phyloP scores from a whole-genome alignment of 2,329 filamentous ascomycete species.

The Fusarium nisikadoi region DNA sequence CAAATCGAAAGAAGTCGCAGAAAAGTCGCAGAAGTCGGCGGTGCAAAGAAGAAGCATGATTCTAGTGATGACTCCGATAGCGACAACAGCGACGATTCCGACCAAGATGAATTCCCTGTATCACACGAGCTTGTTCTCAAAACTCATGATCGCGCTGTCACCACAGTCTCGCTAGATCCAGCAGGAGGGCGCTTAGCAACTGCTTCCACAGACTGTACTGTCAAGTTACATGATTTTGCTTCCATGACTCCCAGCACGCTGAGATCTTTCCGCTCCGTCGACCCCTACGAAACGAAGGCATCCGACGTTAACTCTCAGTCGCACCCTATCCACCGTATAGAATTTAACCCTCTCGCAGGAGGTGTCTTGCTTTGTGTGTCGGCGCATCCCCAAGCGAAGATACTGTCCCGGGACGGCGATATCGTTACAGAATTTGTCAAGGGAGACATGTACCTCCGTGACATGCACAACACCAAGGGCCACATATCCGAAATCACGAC shows the following conservation, averaged over 20 bases:
- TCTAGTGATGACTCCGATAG: slow-evolving; percentile 60
- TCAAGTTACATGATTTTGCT: slow-evolving; percentile 95
- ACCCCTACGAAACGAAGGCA: slow-evolving; percentile 81
- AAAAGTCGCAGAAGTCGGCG: slow-evolving; percentile 42
- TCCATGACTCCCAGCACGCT: slow-evolving; percentile 96
- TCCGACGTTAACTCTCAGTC: slow-evolving; percentile 78
- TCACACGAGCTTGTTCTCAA: slow-evolving; percentile 94
- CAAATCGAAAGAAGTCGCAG: slow-evolving; percentile 86
- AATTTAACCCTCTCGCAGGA: slow-evolving; percentile 86
- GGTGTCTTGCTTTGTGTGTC: slow-evolving; percentile 86
- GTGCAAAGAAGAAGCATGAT: slow-evolving; percentile 49
- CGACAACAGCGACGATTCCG: slow-evolving; percentile 65
- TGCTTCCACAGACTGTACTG: slow-evolving; percentile 88
- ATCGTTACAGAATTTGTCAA: slow-evolving; percentile 90
- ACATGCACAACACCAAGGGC: slow-evolving; percentile 98
- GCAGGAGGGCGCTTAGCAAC: slow-evolving; percentile 86
- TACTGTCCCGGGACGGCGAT: slow-evolving; percentile 90
- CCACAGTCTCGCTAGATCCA: slow-evolving; percentile 84
- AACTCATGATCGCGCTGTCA: slow-evolving; percentile 89
- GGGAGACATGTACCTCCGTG: slow-evolving; percentile 96
- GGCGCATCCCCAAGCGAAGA: slow-evolving; percentile 88
- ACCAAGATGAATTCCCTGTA: slow-evolving; percentile 88
- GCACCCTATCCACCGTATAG: slow-evolving; percentile 85
- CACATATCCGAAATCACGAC: slow-evolving; percentile 92
- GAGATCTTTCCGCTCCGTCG: slow-evolving; percentile 90